Conservation (phyloP, 352 stramenopile species). For the Thalassiosira exigua region DNA sequence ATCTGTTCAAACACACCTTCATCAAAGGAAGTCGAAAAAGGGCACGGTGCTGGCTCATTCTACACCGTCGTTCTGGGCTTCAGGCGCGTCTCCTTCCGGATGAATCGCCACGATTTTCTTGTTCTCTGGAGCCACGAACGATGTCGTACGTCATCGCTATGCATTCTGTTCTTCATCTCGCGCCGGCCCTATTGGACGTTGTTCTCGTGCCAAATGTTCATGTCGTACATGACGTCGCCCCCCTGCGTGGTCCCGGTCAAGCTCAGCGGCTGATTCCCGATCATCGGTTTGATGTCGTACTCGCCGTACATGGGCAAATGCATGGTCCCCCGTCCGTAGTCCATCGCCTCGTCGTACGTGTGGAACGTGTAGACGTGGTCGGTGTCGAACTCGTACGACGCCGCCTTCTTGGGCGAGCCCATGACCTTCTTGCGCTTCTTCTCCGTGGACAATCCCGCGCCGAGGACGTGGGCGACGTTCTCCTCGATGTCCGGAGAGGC, state of each 20-base stretch:
- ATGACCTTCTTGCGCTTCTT: conserved; percentile 35
- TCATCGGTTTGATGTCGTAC: conserved; percentile 22
- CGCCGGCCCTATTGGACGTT: no score
- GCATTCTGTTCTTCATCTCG: no score
- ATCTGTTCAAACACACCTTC: no score
- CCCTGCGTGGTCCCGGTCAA: conserved; percentile 2
- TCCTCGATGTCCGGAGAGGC: conserved; percentile 14
- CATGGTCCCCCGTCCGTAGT: conserved; percentile 22
- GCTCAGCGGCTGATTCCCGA: conserved; percentile 17
- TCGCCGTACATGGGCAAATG: conserved; percentile 24
- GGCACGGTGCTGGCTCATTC: no score
- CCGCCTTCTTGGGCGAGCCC: not conserved
- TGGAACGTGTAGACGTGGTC: conserved; percentile 47
- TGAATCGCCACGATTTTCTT: no score
- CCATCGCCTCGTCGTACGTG: conserved; percentile 31
- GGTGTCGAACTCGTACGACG: conserved; percentile 26
- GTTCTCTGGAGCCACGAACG: no score
- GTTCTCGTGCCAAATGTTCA: conserved; percentile 12
- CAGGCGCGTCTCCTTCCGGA: no score
- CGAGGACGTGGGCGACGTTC: conserved; percentile 6
- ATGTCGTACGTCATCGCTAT: no score
- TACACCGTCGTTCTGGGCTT: no score
- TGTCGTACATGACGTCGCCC: conserved; percentile 9
- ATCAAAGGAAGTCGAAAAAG: no score
- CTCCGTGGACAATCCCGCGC: conserved; percentile 1